Base-by-base conservation (phyloP, 768 basidiomycete genomes). In the Boletus subcaerulescens region DNA sequence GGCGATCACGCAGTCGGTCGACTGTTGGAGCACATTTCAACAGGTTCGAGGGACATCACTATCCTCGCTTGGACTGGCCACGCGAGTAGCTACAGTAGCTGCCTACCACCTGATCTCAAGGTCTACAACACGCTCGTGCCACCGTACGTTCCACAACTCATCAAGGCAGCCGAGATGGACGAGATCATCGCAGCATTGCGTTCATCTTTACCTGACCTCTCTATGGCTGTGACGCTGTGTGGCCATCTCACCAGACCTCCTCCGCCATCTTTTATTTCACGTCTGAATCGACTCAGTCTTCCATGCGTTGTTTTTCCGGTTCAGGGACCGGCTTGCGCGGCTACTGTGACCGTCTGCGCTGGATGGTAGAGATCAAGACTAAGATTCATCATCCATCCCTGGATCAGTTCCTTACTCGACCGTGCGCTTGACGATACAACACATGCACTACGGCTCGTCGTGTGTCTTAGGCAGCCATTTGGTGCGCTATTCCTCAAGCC, bases 401-500 rank as follows among this genome's bases (percentile, higher is more conserved):
- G 55, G 57, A 47, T 58, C 15, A 18, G 29, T 17, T 26, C 48
- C n/a, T 18, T 58, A 12, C 53, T 53, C 2, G 52, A 48, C 26
- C 38, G 14, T 22, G 14, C 3, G 24, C n/a, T 45, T 0, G 45
- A 56, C 22, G 12, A 31, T 14, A 13, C 15, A 7, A 42, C 33
- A 5, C 50, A 15, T 1, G 50, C 45, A n/a, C 29, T 52, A 2
- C 45, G 29, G 13, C 24, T 52, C 3, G 3, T 52, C 17, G 55
- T 39, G 5, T 50, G 45, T 5, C 50, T 56, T 1, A 22, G 45
- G 17, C 45, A 52, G 6, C 50, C 55, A 1, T 56, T 56, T 5
- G 31, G 50, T 15, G 40, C 54, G 10, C 29, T 56, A 4, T 56
- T 59, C n/a, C n/a, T 55, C 3, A 38, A 3, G 1, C 42, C 17